Evolutionary conservation across 768 basidiomycete species (phyloP).

Genomic region (Leccinum imitatum): DNA sequence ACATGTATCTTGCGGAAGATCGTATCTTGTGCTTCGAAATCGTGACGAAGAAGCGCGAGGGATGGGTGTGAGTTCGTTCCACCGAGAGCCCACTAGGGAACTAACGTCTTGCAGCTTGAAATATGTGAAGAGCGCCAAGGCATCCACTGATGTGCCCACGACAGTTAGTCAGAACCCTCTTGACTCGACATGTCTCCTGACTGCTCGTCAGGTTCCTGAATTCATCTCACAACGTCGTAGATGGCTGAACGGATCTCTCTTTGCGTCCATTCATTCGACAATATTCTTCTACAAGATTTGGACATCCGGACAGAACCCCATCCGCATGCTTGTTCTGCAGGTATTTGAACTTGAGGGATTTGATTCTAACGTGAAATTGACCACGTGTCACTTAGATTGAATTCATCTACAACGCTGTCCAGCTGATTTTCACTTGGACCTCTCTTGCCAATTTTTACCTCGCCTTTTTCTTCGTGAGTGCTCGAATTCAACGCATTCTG

Average conservation of each 20-base stretch:
- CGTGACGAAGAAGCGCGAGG: slow-evolving; percentile 83
- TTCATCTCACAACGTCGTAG: slow-evolving; percentile 94
- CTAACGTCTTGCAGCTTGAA: slow-evolving; percentile 50
- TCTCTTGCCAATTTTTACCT: slow-evolving; percentile 91
- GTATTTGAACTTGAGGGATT: slow-evolving; percentile 17
- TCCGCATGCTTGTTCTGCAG: slow-evolving; percentile 77
- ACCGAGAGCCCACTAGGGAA: not conserved
- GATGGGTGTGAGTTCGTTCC: slow-evolving; percentile 62
- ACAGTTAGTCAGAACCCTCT: slow-evolving; percentile 41
- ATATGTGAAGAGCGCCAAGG: slow-evolving; percentile 93
- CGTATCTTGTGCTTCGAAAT: slow-evolving; percentile 93
- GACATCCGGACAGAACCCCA: slow-evolving; percentile 86
- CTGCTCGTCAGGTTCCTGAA: slow-evolving; percentile 62
- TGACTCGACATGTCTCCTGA: not conserved
- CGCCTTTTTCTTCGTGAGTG: slow-evolving; percentile 87
- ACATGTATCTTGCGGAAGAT: slow-evolving; percentile 92
- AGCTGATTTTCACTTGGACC: slow-evolving; percentile 94
- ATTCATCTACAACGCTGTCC: slow-evolving; percentile 87
- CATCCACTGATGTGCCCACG: slow-evolving; percentile 94
- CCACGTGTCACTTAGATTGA: slow-evolving; percentile 54
- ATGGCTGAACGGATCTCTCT: slow-evolving; percentile 88
- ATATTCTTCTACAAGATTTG: slow-evolving; percentile 87
- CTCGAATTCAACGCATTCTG: slow-evolving; percentile 16
- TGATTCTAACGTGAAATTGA: not conserved
- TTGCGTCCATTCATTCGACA: slow-evolving; percentile 91